Percentiles rank a stretch among this genome's conserved stretches.
Conservation (phyloP, 2,329 filamentous ascomycete genomes). For the Penicillium oxalicum region DNA sequence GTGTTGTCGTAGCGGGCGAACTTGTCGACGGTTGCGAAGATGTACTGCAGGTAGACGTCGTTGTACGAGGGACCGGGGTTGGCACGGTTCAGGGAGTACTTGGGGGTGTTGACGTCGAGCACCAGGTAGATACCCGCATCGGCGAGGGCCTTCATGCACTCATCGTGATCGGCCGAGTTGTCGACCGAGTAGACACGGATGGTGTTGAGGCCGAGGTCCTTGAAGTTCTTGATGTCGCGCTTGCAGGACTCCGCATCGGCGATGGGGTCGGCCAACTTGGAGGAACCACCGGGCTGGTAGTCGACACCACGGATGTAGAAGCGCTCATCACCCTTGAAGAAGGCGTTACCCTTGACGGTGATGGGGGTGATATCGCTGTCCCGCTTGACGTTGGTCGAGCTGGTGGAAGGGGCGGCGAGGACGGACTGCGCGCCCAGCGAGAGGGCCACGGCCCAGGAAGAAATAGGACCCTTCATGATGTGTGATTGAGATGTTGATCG, state of each 20-base stretch:
- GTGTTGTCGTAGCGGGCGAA: slow-evolving; percentile 82
- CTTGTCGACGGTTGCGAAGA: slow-evolving; percentile 83
- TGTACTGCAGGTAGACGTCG: slow-evolving; percentile 71
- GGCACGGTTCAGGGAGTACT: slow-evolving; percentile 78
- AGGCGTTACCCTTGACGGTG: slow-evolving; percentile 60
- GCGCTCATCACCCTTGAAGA: slow-evolving; percentile 57
- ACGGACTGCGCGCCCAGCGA: slow-evolving; percentile 43
- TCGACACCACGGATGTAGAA: slow-evolving; percentile 53
- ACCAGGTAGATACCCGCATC: slow-evolving; percentile 89
- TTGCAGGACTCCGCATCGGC: slow-evolving; percentile 64
- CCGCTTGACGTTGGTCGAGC: slow-evolving; percentile 28
- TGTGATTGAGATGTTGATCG: not conserved
- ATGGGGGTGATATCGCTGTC: slow-evolving; percentile 48
- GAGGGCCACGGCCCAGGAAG: slow-evolving; percentile 43
- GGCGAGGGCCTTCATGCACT: slow-evolving; percentile 74
- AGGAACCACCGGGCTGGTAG: slow-evolving; percentile 62
- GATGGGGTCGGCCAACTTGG: slow-evolving; percentile 65
- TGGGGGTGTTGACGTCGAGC: slow-evolving; percentile 83
- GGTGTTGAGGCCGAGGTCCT: slow-evolving; percentile 81
- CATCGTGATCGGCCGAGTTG: slow-evolving; percentile 73
- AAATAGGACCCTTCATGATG: slow-evolving; percentile 51
- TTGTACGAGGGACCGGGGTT: slow-evolving; percentile 77
- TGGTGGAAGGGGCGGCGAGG: slow-evolving; percentile 38
- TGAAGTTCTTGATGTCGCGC: slow-evolving; percentile 75
- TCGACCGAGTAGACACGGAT: slow-evolving; percentile 90